Evolutionary conservation across 2,329 filamentous ascomycete genomes (phyloP), one percentile per base, ranked within the genome.

Genomic region (Penicillium polonicum): DNA sequence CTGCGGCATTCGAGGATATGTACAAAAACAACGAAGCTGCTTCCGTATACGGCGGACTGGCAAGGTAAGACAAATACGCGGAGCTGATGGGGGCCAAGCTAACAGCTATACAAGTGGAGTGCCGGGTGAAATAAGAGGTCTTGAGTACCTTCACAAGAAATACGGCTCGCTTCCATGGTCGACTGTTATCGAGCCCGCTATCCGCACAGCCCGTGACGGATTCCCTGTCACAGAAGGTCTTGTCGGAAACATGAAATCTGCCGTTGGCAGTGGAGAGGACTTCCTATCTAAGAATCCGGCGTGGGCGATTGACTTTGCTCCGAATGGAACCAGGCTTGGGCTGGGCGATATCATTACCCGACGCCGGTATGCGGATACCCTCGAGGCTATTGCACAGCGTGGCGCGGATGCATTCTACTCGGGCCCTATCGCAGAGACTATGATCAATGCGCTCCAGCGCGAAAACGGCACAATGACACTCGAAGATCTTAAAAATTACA

Each of bases 271-370:
- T 55, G 65, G 78, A 8, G 74, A 82, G 48, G 82, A 91, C 64
- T 96, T 96, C 67, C 77, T 97, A 0, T 78, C 86, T 0, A 80
- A 89, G 3, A 86, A 97, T 56, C 86, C 88, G 0, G 84, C 85
- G 4, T 97, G 91, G 88, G 91, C 92, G 0, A 73, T 89, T 48
- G 93, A 97, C 70, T 97, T 97, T 76, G 92, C 91, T 2, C 91
- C 91, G 0, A 86, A 92, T 59, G 93, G 92, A 4, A 88, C 82
- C 0, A 79, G 90, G 3, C 67, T 96, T 0, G 79, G 82, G 19
- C 75, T 92, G 3, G 91, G 90, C 19, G 90, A 96, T 48, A 88
- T 76, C 0, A 91, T 97, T 68, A 92, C 88, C 0, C 82, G 92
- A 44, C 89, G 87, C 68, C 84, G 92, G 57, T 96, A 92, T 70